These are phyloP conservation scores for Nematodospora valgi DNA, from an alignment of 805 yeast genomes.

Conservation along the genomic window DNA sequence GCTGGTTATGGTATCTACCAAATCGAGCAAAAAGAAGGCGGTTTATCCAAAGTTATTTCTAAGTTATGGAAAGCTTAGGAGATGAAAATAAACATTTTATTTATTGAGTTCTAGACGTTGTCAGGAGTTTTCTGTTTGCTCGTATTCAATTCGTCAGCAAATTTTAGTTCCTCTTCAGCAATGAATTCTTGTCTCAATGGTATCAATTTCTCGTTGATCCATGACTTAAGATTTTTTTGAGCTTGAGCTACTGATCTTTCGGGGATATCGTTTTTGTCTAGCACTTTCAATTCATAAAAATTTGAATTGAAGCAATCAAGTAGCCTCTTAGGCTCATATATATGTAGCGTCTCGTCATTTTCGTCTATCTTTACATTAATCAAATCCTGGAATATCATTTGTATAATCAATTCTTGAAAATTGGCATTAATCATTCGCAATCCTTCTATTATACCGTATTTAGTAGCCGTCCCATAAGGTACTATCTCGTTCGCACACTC, in stretches of 20 bases:
- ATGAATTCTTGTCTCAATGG: too few species aligned
- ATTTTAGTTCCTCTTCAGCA: background rate
- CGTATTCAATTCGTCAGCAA: background rate
- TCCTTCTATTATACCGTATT: conserved; percentile 11
- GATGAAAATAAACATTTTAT: conserved; percentile 7
- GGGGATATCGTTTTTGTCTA: conserved; percentile 21
- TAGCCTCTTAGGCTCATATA: too few species aligned
- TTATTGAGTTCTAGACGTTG: conserved; percentile 1
- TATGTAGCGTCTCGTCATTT: too few species aligned
- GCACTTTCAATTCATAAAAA: conserved; percentile 18
- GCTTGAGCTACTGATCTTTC: conserved; percentile 17
- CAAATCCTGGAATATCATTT: conserved; percentile 21
- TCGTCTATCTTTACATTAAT: conserved; percentile 29
- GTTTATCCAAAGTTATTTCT: conserved; percentile 50
- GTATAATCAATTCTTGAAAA: conserved; percentile 21
- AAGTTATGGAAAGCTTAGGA: conserved; percentile 36
- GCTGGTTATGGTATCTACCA: conserved; percentile 70
- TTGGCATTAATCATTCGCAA: conserved; percentile 1
- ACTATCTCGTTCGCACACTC: conserved; percentile 10
- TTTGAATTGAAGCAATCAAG: conserved; percentile 31
- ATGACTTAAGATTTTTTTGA: conserved; percentile 15
- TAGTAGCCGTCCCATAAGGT: conserved; percentile 11
- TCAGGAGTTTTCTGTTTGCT: conserved; percentile 8
- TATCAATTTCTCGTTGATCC: conserved; percentile 19
- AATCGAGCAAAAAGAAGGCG: conserved; percentile 65